Conservation (phyloP, 2,329 filamentous ascomycete genomes). For the Sporothrix pseudoabietina region DNA sequence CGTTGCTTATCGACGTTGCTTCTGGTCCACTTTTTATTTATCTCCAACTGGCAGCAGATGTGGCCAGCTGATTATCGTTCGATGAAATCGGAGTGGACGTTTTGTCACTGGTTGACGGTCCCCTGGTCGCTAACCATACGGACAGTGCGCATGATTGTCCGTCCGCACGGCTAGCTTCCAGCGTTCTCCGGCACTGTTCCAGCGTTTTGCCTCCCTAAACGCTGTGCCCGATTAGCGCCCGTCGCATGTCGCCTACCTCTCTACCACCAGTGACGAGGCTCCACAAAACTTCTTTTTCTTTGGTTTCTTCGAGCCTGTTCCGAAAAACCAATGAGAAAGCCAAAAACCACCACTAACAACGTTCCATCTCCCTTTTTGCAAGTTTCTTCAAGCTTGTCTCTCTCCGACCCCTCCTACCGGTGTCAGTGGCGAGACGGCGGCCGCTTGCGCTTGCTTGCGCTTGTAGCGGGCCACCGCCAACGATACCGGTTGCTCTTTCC, state of each 20-base stretch:
- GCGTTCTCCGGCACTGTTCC: background rate
- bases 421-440: background rate
- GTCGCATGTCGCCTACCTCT: background rate
- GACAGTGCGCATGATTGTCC: conserved; percentile 10
- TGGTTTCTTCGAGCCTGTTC: background rate
- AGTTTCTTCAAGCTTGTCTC: background rate
- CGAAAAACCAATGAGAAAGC: background rate
- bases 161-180: conserved; percentile 11
- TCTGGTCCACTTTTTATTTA: background rate
- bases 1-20: conserved; percentile 23
- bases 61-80: background rate
- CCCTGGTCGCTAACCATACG: background rate
- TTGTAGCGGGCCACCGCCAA: background rate
- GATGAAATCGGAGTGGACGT: background rate
- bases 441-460: background rate
- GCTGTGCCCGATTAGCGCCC: background rate
- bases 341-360: conserved; percentile 22
- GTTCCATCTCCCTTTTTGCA: conserved; percentile 26
- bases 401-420: background rate
- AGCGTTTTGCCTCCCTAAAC: background rate
- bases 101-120: background rate
- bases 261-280: conserved; percentile 1
- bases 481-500: background rate
- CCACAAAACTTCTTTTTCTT: background rate
- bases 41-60: background rate